Conservation (phyloP, 225 moss, liverwort and hornwort genomes). For the Ulota crispa region DNA sequence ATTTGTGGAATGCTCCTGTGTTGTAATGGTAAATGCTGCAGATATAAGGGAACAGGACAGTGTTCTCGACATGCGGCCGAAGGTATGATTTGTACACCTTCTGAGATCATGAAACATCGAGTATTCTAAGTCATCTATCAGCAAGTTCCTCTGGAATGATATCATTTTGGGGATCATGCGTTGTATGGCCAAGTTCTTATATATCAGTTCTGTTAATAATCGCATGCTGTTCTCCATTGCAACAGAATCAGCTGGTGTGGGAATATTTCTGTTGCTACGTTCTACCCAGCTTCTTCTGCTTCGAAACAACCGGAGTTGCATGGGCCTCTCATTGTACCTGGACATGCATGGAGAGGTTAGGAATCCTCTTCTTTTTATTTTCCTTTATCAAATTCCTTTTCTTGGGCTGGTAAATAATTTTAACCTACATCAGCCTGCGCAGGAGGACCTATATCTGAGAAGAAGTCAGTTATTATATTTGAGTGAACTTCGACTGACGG, state of each 20-base stretch:
- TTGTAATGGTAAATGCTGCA: constrained; percentile 40
- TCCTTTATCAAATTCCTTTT: neutral
- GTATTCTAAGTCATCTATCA: neutral
- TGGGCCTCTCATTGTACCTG: constrained; percentile 53
- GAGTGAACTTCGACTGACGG: constrained; percentile 47
- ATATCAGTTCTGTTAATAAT: neutral
- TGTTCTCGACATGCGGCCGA: constrained; percentile 57
- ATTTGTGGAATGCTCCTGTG: constrained; percentile 49
- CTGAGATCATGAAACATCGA: neutral
- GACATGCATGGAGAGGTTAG: constrained; percentile 60
- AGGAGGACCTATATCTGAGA: constrained; percentile 51
- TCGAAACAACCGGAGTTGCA: constrained; percentile 55
- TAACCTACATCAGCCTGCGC: constrained; percentile 47
- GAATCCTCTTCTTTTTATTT: constrained; percentile 7
- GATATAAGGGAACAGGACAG: constrained; percentile 35
- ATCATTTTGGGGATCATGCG: neutral
- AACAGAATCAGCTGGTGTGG: constrained; percentile 62
- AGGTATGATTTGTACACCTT: constrained; percentile 23
- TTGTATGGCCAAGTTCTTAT: constrained; percentile 6
- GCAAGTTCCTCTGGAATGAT: neutral
- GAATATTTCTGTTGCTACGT: constrained; percentile 55
- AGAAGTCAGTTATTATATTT: constrained; percentile 47
- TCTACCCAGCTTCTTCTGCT: constrained; percentile 61
- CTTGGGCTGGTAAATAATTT: constrained; percentile 10
- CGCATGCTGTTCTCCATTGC: neutral